Evolutionary conservation across 176 grass and related monocot genomes (phyloP).

Genomic region (Puccinellia tenuiflora): DNA sequence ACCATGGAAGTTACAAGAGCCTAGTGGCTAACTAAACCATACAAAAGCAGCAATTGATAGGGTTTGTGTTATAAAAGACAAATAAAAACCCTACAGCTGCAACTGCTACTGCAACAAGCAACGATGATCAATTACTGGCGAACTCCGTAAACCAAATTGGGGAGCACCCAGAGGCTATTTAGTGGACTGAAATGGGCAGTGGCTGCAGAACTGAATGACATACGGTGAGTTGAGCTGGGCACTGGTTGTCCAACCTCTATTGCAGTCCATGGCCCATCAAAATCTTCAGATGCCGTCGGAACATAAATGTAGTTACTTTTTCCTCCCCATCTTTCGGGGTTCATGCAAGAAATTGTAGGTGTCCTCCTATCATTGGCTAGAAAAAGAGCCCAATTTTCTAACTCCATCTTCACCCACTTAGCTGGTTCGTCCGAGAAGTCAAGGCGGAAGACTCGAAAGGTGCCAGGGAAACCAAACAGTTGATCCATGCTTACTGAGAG

Average conservation of each 20-base stretch:
- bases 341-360: conserved; percentile 35
- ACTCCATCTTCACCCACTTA: conserved; percentile 35
- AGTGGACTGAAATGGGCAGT: background rate
- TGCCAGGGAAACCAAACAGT: background rate
- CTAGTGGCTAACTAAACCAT: background rate
- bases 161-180: conserved; percentile 23
- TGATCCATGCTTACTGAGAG: background rate
- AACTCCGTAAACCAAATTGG: conserved; percentile 14
- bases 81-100: background rate
- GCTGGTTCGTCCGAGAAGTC: conserved; percentile 6
- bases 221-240: background rate
- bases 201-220: background rate
- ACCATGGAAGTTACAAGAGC: background rate
- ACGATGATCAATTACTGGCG: background rate
- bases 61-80: background rate
- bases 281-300: background rate
- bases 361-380: conserved; percentile 1
- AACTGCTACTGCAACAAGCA: background rate
- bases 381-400: conserved; percentile 49
- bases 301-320: conserved; percentile 46
- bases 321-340: conserved; percentile 63
- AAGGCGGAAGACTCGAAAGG: conserved; percentile 23
- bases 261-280: conserved; percentile 9
- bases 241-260: conserved; percentile 13
- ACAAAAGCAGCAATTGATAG: background rate